Conservation (phyloP, 2,329 filamentous ascomycete genomes). For the Hypoxylon sp. region DNA sequence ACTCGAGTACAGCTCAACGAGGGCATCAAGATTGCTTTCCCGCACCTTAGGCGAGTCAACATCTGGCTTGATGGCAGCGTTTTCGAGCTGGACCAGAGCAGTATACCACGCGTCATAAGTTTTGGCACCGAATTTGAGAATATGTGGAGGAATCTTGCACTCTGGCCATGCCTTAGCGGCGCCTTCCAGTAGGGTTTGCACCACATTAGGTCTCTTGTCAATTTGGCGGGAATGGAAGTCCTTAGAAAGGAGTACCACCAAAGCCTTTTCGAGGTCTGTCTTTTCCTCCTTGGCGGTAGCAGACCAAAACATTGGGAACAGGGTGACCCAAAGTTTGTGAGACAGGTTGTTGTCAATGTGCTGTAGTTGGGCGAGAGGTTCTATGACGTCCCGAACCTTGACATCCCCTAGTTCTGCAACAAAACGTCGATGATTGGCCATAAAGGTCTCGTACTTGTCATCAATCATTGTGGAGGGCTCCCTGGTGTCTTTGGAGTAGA, state of each 20-base stretch:
- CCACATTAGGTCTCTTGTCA: constrained; percentile 94
- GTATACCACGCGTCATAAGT: constrained; percentile 99
- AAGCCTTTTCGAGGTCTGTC: constrained; percentile 88
- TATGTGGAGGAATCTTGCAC: constrained; percentile 94
- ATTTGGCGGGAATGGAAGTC: constrained; percentile 96
- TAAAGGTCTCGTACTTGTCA: constrained; percentile 83
- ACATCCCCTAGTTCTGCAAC: constrained; percentile 86
- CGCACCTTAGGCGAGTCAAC: constrained; percentile 87
- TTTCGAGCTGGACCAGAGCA: constrained; percentile 90
- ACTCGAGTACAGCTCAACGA: constrained; percentile 92
- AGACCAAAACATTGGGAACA: constrained; percentile 97
- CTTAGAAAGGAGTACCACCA: constrained; percentile 92
- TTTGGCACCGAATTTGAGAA: constrained; percentile 93
- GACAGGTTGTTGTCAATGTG: constrained; percentile 87
- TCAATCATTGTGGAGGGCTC: constrained; percentile 81
- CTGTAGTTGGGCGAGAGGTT: constrained; percentile 91
- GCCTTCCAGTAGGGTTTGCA: constrained; percentile 91
- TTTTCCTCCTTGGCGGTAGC: constrained; percentile 89
- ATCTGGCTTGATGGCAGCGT: constrained; percentile 85
- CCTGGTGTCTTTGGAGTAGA: constrained; percentile 78
- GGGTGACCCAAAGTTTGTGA: constrained; percentile 88
- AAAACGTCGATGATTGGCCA: constrained; percentile 86
- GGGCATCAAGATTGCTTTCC: constrained; percentile 94
- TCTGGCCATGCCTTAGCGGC: constrained; percentile 86
- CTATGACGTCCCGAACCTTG: constrained; percentile 88